Base-by-base conservation (phyloP, 1,284 basidiomycete species). In the Irpex sp. region DNA sequence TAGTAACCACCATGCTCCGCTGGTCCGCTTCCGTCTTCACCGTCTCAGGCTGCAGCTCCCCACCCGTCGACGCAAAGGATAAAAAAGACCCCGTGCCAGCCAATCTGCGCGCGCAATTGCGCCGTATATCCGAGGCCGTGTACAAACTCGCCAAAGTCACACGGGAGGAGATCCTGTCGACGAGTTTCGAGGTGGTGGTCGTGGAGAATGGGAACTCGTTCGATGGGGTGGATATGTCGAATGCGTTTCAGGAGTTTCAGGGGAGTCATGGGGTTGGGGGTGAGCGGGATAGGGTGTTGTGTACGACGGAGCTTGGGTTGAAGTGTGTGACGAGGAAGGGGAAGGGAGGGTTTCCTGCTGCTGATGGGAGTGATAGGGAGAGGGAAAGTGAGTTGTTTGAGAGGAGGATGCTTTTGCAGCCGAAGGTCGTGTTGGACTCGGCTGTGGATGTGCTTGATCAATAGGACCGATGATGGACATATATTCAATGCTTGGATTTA, bases 391-490 rank as follows among this genome's bases (percentile, higher is more conserved):
- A 83, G 26, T 72, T 70, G n/a, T 74, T 86, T 59, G 88, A 91
- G 63, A 81, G 81, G 66, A 81, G 86, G 67, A 73, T 86, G 60
- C 73, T 91, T 52, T 74, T 91, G 62, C 80, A 80, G 70, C 88
- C 89, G 15, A 90, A 88, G 73, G 88, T 92, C 5, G 83, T 91
- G 34, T 74, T 91, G 61, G 89, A 91, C 70, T 86, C 85, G 37
- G 86, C 87, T 19, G 76, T 87, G 67, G 86, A 88, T 64, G 83
- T 71, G 40, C 58, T 68, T 49, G 62, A 65, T 9, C 44, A 26
- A 11, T 63, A 37, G 17, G 31, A 6, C 34, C 5, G 15, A 5
- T 9, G 54, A 8, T 56, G 36, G 31, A 31, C 31, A 11, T 31
- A 26, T 9, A 56, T 37, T 13, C 40, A 44, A 11, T 47, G 40